Evolutionary conservation across 805 yeast species (phyloP), one percentile per base, ranked within the genome.

Genomic region (Ogataea nitratoaversa): DNA sequence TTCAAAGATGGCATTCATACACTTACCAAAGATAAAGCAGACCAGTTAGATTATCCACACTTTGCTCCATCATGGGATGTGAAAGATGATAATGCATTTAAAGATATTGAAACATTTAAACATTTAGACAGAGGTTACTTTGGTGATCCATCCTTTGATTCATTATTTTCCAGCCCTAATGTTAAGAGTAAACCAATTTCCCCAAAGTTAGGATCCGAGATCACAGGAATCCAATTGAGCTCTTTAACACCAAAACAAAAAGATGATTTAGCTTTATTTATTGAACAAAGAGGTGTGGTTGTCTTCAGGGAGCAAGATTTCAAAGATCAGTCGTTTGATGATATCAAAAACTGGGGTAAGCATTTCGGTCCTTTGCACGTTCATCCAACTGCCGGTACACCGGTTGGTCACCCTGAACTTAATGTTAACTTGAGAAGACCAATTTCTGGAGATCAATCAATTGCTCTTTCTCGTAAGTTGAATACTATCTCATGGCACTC

Each of bases 321-420:
- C 44, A 73, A 75, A 25, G 66, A 69, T 6, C 59, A 70, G 40
- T 76, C 80, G 6, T 74, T 77, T 3, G 62, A 60, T 19, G 72
- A 69, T 48, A 55, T 60, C 35, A 61, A 54, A 24, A 66, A 80
- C 33, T 78, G 65, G 57, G 85, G 82, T 40, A 60, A 61, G 31
- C 75, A 81, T 56, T 82, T 77, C 56, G 89, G 90, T 23, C 76
- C 78, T 30, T 68, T 77, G 44, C 87, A 82, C 59, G 68, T 79
- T 44, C 89, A 82, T 56, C 85, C 85, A 35, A 76, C 84, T 12
- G 74, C 83, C 11, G 86, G 87, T 23, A 77, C 83, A 12, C 86
- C 83, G 19, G 66, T 62, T 45, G 68, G 66, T 3, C 62, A 61
- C 44, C 79, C 83, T 4, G 77, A 78, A 43, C 67, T 81, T 43